These are phyloP conservation scores for Eudorina sp. DNA, from an alignment of 139 green algal species.

Conservation along the genomic window DNA sequence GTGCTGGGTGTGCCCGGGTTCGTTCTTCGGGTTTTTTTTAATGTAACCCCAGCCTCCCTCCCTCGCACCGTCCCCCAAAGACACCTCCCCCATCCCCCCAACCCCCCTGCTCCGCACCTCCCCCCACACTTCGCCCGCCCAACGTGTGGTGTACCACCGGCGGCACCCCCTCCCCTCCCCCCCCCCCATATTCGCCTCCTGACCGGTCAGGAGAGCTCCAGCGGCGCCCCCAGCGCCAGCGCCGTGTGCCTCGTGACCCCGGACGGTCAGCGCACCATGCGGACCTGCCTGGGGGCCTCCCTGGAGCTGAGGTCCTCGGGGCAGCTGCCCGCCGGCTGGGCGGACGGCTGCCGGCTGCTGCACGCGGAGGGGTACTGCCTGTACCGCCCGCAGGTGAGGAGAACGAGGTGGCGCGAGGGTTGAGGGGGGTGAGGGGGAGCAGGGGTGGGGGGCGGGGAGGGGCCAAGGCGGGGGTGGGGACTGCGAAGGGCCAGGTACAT, in stretches of 20 bases:
- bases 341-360: slow-evolving; percentile 56
- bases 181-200: neutral
- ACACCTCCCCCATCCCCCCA: neutral
- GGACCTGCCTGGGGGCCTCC: slow-evolving; percentile 87
- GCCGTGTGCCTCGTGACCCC: slow-evolving; percentile 86
- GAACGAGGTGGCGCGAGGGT: too few species aligned
- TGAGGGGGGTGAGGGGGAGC: too few species aligned
- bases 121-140: too few species aligned
- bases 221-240: slow-evolving; percentile 62
- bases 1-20: too few species aligned
- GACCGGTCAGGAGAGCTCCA: slow-evolving; percentile 8
- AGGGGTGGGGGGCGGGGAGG: too few species aligned
- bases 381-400: slow-evolving; percentile 71
- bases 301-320: slow-evolving; percentile 61
- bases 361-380: slow-evolving; percentile 90
- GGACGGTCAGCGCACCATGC: slow-evolving; percentile 94
- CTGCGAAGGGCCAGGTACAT: too few species aligned
- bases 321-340: slow-evolving; percentile 64
- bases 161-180: neutral
- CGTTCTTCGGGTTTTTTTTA: too few species aligned
- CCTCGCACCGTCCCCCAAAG: neutral
- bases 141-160: too few species aligned
- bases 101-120: neutral
- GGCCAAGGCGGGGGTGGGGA: too few species aligned
- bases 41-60: neutral